These are phyloP conservation scores for Nannizzia gypsea DNA, from an alignment of 2,329 filamentous ascomycete species.

Conservation along the genomic window DNA sequence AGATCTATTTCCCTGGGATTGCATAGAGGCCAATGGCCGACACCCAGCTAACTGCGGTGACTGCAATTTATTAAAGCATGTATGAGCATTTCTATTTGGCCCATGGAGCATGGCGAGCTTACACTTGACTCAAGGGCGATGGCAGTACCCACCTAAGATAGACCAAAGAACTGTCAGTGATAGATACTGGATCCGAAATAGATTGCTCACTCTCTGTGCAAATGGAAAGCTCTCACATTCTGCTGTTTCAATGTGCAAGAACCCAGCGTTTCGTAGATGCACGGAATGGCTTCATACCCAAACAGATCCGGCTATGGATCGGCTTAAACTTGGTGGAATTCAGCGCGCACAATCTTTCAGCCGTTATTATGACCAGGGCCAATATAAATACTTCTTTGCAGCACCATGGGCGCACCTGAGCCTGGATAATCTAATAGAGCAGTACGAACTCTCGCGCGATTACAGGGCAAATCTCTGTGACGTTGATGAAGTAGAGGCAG, in stretches of 20 bases:
- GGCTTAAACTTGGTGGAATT: conserved; percentile 34
- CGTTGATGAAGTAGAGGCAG: too few relatives aligned
- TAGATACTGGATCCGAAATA: conserved; percentile 27
- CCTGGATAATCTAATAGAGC: conserved; percentile 9
- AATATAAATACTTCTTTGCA: conserved; percentile 15
- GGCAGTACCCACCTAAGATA: conserved; percentile 28
- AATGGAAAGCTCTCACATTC: conserved; percentile 22
- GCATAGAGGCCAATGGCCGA: conserved; percentile 34
- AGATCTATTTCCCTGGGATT: conserved; percentile 37
- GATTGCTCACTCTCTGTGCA: conserved; percentile 26
- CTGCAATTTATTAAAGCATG: conserved; percentile 37
- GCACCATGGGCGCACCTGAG: conserved; percentile 15
- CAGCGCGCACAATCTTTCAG: conserved; percentile 32
- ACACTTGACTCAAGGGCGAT: conserved; percentile 28
- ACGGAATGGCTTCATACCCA: conserved; percentile 27
- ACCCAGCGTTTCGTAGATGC: conserved; percentile 18
- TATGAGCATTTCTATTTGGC: conserved; percentile 37
- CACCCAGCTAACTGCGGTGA: conserved; percentile 29
- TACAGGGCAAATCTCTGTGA: not conserved
- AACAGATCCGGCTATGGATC: conserved; percentile 15
- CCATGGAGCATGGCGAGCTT: conserved; percentile 33
- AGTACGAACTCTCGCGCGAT: conserved; percentile 14
- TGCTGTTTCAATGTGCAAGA: conserved; percentile 29
- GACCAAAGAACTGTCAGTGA: not conserved
- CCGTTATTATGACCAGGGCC: conserved; percentile 28